Evolutionary conservation across 2,329 filamentous ascomycete species (phyloP).

Genomic region (Myriosclerotinia scirpicola): DNA sequence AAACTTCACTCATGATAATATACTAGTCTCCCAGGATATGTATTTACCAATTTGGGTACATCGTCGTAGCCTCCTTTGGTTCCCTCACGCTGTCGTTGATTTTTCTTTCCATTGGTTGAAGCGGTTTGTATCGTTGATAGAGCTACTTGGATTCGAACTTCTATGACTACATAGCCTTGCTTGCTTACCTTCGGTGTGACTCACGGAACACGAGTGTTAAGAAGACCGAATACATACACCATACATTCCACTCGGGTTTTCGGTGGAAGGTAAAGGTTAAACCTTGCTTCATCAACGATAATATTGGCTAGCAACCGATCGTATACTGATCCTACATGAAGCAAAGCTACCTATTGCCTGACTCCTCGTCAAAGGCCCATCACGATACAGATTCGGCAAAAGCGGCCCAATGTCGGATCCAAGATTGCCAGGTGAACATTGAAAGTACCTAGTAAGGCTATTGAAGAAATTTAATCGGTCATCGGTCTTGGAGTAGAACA

Average conservation of each 20-base stretch:
- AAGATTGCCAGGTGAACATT: neutral
- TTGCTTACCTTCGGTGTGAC: slow-evolving; percentile 2
- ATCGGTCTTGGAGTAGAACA: neutral
- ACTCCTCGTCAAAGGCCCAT: neutral
- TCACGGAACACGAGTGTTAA: neutral
- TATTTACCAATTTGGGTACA: neutral
- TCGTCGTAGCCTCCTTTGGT: neutral
- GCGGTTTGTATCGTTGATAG: neutral
- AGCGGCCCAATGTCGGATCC: neutral
- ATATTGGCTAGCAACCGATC: neutral
- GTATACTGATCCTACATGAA: neutral
- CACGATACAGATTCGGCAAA: slow-evolving; percentile 8
- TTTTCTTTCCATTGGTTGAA: neutral
- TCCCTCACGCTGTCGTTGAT: neutral
- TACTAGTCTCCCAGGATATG: neutral
- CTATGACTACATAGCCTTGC: neutral
- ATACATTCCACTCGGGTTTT: neutral
- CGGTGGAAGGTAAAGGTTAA: neutral
- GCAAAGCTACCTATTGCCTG: neutral
- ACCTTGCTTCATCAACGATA: neutral
- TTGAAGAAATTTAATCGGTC: slow-evolving; percentile 3
- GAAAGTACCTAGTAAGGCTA: neutral
- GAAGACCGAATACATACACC: neutral
- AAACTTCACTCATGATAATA: slow-evolving; percentile 11
- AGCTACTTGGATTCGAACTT: neutral